These are phyloP conservation scores for Rhodotorula babjevae DNA, from an alignment of 768 basidiomycete genomes.

Conservation along the genomic window DNA sequence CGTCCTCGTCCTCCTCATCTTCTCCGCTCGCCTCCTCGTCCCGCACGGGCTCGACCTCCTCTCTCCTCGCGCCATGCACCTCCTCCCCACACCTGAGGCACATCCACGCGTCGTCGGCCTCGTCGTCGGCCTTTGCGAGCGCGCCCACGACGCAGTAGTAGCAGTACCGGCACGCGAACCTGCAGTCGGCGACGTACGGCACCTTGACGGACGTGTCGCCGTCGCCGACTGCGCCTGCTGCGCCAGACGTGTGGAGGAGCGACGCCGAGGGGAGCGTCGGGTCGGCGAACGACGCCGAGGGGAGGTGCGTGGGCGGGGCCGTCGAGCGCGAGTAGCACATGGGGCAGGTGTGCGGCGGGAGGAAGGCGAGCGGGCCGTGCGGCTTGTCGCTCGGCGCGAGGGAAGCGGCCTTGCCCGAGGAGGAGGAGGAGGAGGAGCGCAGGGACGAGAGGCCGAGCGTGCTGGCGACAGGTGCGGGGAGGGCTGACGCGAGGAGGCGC, in stretches of 20 bases:
- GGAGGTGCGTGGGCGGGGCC: slow-evolving; percentile 29
- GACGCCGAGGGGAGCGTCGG: slow-evolving; percentile 43
- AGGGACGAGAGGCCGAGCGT: slow-evolving; percentile 23
- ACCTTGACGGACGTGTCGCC: slow-evolving; percentile 61
- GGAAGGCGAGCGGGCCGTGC: slow-evolving; percentile 62
- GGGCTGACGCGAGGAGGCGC: slow-evolving; percentile 42
- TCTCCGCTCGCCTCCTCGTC: background rate
- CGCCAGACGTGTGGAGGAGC: slow-evolving; percentile 30
- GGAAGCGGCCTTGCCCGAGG: slow-evolving; percentile 4
- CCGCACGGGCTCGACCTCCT: background rate
- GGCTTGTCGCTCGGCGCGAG: slow-evolving; percentile 4
- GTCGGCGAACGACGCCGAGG: slow-evolving; percentile 30
- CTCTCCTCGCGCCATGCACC: slow-evolving; percentile 19
- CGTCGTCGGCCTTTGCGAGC: slow-evolving; percentile 55
- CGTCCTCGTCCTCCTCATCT: slow-evolving; percentile 34
- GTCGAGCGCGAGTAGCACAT: slow-evolving; percentile 58
- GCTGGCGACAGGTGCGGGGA: slow-evolving; percentile 39
- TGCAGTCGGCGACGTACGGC: slow-evolving; percentile 64
- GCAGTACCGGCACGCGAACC: slow-evolving; percentile 82
- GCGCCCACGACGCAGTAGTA: slow-evolving; percentile 86
- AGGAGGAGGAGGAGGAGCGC: background rate
- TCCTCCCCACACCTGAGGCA: slow-evolving; percentile 38
- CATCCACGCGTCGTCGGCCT: slow-evolving; percentile 36
- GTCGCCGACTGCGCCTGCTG: slow-evolving; percentile 45
- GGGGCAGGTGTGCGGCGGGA: slow-evolving; percentile 74